Evolutionary conservation across 2,329 filamentous ascomycete species (phyloP).

Genomic region (Fusarium liriodendri): DNA sequence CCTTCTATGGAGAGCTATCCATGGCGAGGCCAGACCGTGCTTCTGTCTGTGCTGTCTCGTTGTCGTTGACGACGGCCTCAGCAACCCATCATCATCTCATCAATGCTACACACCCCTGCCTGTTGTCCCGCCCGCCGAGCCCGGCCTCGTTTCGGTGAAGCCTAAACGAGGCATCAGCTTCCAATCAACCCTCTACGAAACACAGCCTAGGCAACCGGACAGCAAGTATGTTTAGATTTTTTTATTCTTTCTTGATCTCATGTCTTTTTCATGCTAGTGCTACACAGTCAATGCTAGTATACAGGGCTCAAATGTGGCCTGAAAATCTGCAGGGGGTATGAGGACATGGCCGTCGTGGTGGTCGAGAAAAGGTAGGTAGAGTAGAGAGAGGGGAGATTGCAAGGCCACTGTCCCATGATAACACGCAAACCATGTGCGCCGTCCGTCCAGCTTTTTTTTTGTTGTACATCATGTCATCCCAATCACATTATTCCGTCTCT

Average conservation of each 20-base stretch:
- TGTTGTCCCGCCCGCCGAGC: not conserved
- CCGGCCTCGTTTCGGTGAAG: not conserved
- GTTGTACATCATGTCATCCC: conserved; percentile 43
- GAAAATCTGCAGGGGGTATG: conserved; percentile 45
- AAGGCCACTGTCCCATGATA: conserved; percentile 49
- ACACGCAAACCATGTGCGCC: conserved; percentile 64
- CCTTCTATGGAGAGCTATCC: not conserved
- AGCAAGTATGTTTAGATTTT: conserved; percentile 23
- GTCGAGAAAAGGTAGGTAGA: conserved; percentile 34
- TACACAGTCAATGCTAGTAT: conserved; percentile 50
- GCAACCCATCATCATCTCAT: conserved; percentile 1
- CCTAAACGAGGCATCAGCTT: not conserved
- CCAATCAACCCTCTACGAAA: not conserved
- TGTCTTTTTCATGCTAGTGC: conserved; percentile 43
- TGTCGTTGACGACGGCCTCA: not conserved
- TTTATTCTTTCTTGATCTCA: conserved; percentile 27
- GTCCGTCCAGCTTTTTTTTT: conserved; percentile 46
- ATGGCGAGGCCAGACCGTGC: not conserved
- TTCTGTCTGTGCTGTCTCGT: not conserved
- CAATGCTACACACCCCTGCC: conserved; percentile 24
- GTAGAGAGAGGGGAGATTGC: conserved; percentile 48
- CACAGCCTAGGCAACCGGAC: not conserved
- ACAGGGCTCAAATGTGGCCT: conserved; percentile 47
- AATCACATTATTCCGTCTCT: conserved; percentile 47
- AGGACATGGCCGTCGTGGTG: conserved; percentile 40